Conservation (phyloP, 2,329 filamentous ascomycete species). For the Phyllosticta citrichinensis region DNA sequence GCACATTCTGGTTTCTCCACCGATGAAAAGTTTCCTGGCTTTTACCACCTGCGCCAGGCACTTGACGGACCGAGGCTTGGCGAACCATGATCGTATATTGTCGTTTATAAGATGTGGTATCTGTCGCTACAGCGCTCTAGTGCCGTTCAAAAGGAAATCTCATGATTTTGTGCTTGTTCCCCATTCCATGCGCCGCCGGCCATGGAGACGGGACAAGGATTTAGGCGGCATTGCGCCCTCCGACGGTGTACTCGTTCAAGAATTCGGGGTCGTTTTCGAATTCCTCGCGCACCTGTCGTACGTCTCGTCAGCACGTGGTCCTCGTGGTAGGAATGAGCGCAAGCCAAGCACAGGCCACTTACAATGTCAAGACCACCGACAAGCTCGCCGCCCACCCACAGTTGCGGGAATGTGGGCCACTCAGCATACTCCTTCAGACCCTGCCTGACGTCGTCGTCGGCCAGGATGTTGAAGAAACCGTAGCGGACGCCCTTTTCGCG, state of each 20-base stretch:
- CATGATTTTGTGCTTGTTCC: not conserved
- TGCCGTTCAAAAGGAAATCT: not conserved
- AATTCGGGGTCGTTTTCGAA: slow-evolving; percentile 75
- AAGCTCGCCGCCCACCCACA: slow-evolving; percentile 85
- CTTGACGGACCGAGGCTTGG: not conserved
- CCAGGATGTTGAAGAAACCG: slow-evolving; percentile 97
- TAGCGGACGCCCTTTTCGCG: slow-evolving; percentile 89
- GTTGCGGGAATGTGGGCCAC: slow-evolving; percentile 94
- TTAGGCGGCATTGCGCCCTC: slow-evolving; percentile 9
- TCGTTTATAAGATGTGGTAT: not conserved
- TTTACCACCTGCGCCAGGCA: not conserved
- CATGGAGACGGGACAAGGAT: slow-evolving; percentile 12
- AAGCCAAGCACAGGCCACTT: slow-evolving; percentile 14
- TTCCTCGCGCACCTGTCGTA: slow-evolving; percentile 77
- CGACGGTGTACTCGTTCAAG: slow-evolving; percentile 58
- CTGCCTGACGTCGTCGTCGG: slow-evolving; percentile 93
- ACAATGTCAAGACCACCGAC: slow-evolving; percentile 46
- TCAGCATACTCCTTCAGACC: slow-evolving; percentile 96
- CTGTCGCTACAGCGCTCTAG: not conserved
- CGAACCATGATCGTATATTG: not conserved
- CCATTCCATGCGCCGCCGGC: slow-evolving; percentile 11
- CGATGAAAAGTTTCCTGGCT: not conserved
- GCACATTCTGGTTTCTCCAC: not conserved
- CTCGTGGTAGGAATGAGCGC: not conserved
- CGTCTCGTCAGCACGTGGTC: slow-evolving; percentile 16